Conservation (phyloP, 1,284 basidiomycete genomes). For the Kalmanozyma brasiliensis region DNA sequence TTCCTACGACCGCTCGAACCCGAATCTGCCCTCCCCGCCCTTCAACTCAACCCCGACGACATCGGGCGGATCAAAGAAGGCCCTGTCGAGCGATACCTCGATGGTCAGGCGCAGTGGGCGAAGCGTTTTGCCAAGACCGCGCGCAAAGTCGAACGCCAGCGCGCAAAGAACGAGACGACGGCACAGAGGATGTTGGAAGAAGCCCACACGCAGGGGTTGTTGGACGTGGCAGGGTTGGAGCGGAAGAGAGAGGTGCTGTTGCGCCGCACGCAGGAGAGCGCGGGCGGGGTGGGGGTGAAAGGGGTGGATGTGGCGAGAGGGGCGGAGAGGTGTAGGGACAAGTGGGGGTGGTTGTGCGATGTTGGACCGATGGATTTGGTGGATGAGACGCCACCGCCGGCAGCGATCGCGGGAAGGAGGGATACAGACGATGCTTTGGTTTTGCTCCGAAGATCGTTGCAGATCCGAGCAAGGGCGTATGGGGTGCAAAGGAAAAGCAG, state of each 20-base stretch:
- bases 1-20: slow-evolving; percentile 81
- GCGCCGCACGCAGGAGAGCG: neutral
- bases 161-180: slow-evolving; percentile 34
- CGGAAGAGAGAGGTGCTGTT: slow-evolving; percentile 12
- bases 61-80: slow-evolving; percentile 72
- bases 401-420: slow-evolving; percentile 55
- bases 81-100: slow-evolving; percentile 57
- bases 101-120: slow-evolving; percentile 47
- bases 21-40: slow-evolving; percentile 74
- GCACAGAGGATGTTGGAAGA: slow-evolving; percentile 35
- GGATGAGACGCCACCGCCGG: slow-evolving; percentile 56
- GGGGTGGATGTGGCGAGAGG: slow-evolving; percentile 11
- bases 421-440: slow-evolving; percentile 46
- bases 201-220: slow-evolving; percentile 29
- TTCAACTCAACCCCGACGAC: slow-evolving; percentile 75
- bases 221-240: slow-evolving; percentile 16
- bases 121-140: slow-evolving; percentile 45
- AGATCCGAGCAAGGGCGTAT: slow-evolving; percentile 37
- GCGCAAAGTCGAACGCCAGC: slow-evolving; percentile 35
- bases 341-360: slow-evolving; percentile 43
- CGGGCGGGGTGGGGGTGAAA: slow-evolving; percentile 1
- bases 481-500: slow-evolving; percentile 24
- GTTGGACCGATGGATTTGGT: slow-evolving; percentile 49
- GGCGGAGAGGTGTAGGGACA: slow-evolving; percentile 14
- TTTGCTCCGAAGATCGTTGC: slow-evolving; percentile 25